A percentile compares a stretch with the other conserved stretches of the same genome.
Conservation (phyloP, 1,284 basidiomycete genomes). For the Fomes fomentarius region DNA sequence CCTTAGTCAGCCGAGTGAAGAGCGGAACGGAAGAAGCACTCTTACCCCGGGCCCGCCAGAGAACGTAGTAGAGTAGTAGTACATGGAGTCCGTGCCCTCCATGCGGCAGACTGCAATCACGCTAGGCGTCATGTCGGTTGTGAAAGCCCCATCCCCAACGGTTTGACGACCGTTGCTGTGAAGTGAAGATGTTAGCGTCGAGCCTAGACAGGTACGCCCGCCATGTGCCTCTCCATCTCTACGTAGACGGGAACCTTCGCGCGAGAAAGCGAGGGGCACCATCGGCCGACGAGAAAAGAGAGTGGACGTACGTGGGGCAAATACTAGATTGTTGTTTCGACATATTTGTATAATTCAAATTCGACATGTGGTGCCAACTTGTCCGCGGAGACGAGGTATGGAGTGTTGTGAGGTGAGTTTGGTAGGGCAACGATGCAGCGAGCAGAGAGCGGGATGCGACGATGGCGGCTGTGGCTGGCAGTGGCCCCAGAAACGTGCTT, state of each 20-base stretch:
- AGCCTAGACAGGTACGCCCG: background rate
- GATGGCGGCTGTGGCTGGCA: conserved; percentile 1
- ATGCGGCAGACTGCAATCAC: conserved; percentile 84
- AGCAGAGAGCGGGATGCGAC: conserved; percentile 7
- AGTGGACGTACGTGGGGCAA: conserved; percentile 76
- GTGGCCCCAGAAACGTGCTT: background rate
- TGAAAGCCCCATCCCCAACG: conserved; percentile 92
- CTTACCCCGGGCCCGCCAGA: conserved; percentile 85
- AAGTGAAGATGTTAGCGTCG: conserved; percentile 15
- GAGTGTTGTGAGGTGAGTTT: background rate
- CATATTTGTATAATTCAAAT: conserved; percentile 66
- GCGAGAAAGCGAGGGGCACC: background rate
- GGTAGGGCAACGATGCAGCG: background rate
- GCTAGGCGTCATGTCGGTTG: conserved; percentile 75
- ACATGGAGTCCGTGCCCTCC: conserved; percentile 77
- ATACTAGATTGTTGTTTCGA: conserved; percentile 83
- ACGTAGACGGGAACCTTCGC: conserved; percentile 3
- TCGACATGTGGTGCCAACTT: conserved; percentile 86
- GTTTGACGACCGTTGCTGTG: conserved; percentile 87
- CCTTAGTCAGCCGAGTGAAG: conserved; percentile 3
- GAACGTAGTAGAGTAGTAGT: conserved; percentile 88
- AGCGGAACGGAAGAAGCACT: conserved; percentile 18
- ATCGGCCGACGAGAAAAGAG: background rate
- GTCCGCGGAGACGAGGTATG: conserved; percentile 17
- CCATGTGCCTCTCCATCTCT: conserved; percentile 19